Conservation (phyloP, 768 basidiomycete species). For the Boletus barrowsii region DNA sequence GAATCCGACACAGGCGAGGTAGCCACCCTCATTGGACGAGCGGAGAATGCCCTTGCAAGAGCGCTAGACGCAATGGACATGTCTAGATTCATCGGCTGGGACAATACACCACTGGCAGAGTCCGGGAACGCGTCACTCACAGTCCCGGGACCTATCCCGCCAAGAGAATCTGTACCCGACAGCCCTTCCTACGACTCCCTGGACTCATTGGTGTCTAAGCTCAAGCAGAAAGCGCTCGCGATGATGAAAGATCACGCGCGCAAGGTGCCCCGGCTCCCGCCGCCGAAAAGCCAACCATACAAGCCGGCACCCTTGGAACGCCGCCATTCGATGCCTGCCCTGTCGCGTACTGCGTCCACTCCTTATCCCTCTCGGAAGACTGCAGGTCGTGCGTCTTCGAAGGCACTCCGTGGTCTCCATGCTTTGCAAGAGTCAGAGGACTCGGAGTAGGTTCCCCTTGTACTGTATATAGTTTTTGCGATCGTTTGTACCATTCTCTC, state of each 20-base stretch:
- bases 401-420: not conserved
- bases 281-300: no score
- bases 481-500: not conserved
- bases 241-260: not conserved
- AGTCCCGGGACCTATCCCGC: not conserved
- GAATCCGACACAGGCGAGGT: slow-evolving; percentile 8
- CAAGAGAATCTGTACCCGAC: not conserved
- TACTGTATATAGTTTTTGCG: not conserved
- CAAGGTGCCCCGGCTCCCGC: no score
- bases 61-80: slow-evolving; percentile 1
- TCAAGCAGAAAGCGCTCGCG: slow-evolving; percentile 1
- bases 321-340: slow-evolving; percentile 15
- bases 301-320: slow-evolving; percentile 10
- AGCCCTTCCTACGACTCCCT: not conserved
- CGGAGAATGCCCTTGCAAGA: not conserved
- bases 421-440: slow-evolving; percentile 2
- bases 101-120: not conserved
- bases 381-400: not conserved
- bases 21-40: not conserved
- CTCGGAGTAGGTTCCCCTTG: not conserved
- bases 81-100: not conserved
- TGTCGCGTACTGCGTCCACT: not conserved
- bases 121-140: not conserved
- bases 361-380: not conserved
- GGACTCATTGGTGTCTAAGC: not conserved